phyloP scores from a whole-genome alignment of 148 eudicot species.

The Rhododendron kiyosumense region DNA sequence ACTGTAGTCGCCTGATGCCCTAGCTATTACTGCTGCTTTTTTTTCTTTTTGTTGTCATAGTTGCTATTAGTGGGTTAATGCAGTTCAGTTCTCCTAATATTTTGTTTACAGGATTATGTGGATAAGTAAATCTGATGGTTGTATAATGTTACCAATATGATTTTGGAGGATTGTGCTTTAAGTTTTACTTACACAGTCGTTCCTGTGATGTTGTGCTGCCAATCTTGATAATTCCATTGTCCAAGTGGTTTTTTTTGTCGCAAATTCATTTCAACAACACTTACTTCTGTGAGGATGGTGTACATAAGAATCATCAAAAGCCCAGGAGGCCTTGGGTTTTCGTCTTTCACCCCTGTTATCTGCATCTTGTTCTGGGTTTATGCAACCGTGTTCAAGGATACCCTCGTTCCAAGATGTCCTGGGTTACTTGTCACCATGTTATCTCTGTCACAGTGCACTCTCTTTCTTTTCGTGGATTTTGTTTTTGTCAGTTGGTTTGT shows the following conservation, averaged over 20 bases:
- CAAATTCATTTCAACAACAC: neutral
- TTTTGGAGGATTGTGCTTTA: neutral
- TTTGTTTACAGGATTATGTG: neutral
- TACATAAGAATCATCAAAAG: neutral
- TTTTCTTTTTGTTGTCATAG: neutral
- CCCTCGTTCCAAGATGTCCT: neutral
- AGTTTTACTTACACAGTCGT: neutral
- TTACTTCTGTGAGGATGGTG: neutral
- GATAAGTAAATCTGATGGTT: neutral
- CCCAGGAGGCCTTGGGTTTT: neutral
- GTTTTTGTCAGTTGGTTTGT: neutral
- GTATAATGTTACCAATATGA: neutral
- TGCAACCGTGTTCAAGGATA: neutral
- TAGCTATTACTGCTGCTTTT: neutral
- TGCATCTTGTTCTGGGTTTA: neutral
- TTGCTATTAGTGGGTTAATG: neutral
- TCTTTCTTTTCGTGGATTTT: neutral
- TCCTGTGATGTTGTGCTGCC: neutral
- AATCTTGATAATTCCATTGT: neutral
- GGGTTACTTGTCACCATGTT: neutral
- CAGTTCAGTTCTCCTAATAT: neutral
- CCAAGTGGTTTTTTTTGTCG: neutral
- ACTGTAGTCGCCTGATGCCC: neutral
- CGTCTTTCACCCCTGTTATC: neutral
- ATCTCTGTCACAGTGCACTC: neutral